Conservation (phyloP, 108 stramenopile genomes). For the Aurantiochytrium sp. region DNA sequence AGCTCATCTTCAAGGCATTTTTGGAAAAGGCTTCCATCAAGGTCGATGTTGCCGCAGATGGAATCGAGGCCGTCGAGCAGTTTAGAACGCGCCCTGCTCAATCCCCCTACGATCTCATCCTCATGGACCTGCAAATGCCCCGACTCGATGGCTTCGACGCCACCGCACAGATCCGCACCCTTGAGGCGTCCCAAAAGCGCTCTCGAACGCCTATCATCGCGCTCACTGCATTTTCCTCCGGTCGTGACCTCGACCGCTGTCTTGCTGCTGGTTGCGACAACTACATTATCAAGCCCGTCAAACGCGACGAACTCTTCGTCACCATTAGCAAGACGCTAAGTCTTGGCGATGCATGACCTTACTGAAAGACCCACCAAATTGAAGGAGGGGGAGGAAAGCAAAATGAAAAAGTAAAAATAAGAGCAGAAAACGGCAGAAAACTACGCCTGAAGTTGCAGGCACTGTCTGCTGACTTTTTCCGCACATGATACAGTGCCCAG, state of each 20-base stretch:
- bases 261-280: neutral
- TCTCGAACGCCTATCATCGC: neutral
- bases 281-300: neutral
- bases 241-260: neutral
- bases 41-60: neutral
- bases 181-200: neutral
- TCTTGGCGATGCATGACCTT: neutral
- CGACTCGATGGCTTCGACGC: slow-evolving; percentile 57
- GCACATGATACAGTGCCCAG: too few species aligned
- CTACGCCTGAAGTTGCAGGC: too few species aligned
- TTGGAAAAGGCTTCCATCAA: neutral
- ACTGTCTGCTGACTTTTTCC: too few species aligned
- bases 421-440: too few species aligned
- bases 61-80: neutral
- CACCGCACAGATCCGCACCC: slow-evolving; percentile 35
- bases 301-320: neutral
- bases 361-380: neutral
- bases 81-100: neutral
- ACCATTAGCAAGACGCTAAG: neutral
- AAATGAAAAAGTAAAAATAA: too few species aligned
- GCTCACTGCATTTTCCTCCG: neutral
- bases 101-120: slow-evolving; percentile 36
- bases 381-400: neutral
- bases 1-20: neutral
- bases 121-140: slow-evolving; percentile 67